Evolutionary conservation across 2,329 filamentous ascomycete genomes (phyloP), one percentile per base, ranked within the genome.

Genomic region (Pleurostoma richardsiae): DNA sequence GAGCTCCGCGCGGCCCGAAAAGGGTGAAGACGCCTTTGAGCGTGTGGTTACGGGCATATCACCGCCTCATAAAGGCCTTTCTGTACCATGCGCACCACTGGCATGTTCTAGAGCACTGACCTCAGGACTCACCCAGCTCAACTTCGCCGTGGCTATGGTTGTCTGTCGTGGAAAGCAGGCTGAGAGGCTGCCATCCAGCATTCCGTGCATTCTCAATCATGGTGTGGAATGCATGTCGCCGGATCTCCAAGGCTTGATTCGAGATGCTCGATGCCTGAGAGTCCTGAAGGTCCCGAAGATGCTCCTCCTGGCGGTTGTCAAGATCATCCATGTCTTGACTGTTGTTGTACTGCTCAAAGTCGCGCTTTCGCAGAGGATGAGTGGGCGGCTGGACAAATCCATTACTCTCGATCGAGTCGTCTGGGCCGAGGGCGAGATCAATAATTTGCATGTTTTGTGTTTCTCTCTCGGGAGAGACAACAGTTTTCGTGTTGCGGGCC

Each of bases 81-180:
- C 19, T 19, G 19, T 19, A 19, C 19, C 19, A 19, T 19, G 19
- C 19, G 19, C 19, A 19, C 19, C 19, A 19, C 19, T 19, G 19
- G 19, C 19, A 19, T 19, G 2, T 19, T 19, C 19, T 19, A 19
- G 19, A 19, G 19, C 19, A 19, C 19, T 19, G 19, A 19, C 19
- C 19, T 53, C 45, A 50, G 8, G 29, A 39, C 30, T 49, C 53
- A 4, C 64, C 65, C 6, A 71, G 49, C 11, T 72, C 70, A 4
- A 47, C 41, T 3, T 73, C 69, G 1, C 56, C 7, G 2, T 39
- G 49, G 3, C 60, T 67, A 43, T 73, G 69, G 33, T 70, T 60
- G 48, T 68, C 66, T 0, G 62, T 63, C 3, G 69, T 72, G 27
- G 67, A 69, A 27, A 66, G 54, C 7, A 73, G 53, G 1, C 54